Evolutionary conservation across 1,139 yeast species (phyloP).

Genomic region (Kodamaea sp.): DNA sequence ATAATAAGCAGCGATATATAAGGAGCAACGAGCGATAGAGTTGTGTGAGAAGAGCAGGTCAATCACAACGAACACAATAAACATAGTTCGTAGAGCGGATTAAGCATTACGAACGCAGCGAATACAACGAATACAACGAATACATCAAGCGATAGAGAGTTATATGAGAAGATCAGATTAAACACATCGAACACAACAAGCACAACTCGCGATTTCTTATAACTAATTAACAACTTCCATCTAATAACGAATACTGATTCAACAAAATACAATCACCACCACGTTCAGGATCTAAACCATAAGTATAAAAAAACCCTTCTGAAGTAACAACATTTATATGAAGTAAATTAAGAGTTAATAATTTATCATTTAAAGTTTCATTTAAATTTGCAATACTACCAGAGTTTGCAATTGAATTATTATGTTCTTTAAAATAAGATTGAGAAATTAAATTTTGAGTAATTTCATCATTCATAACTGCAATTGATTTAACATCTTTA

Average conservation of each 20-base stretch:
- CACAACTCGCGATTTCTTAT: not conserved
- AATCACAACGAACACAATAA: no score
- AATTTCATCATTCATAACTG: conserved; percentile 50
- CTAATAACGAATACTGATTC: conserved; percentile 58
- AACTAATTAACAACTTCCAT: conserved; percentile 12
- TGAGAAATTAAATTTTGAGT: conserved; percentile 37
- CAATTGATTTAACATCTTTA: conserved; percentile 62
- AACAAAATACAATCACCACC: conserved; percentile 91
- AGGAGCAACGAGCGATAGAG: no score
- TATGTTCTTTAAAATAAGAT: conserved; percentile 25
- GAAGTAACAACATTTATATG: conserved; percentile 80
- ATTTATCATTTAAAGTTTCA: conserved; percentile 23
- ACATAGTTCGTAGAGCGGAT: no score
- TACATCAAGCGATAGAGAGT: no score
- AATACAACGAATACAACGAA: no score
- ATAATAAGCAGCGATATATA: no score
- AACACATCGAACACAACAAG: no score
- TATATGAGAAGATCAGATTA: no score
- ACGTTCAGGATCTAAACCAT: conserved; percentile 79
- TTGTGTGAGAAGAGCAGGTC: no score
- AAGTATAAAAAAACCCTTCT: conserved; percentile 82
- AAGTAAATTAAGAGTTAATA: conserved; percentile 46
- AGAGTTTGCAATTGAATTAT: conserved; percentile 9
- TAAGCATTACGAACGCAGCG: no score
- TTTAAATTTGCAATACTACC: conserved; percentile 6